Conservation (phyloP, 1,284 basidiomycete genomes). For the Irpex sp. region DNA sequence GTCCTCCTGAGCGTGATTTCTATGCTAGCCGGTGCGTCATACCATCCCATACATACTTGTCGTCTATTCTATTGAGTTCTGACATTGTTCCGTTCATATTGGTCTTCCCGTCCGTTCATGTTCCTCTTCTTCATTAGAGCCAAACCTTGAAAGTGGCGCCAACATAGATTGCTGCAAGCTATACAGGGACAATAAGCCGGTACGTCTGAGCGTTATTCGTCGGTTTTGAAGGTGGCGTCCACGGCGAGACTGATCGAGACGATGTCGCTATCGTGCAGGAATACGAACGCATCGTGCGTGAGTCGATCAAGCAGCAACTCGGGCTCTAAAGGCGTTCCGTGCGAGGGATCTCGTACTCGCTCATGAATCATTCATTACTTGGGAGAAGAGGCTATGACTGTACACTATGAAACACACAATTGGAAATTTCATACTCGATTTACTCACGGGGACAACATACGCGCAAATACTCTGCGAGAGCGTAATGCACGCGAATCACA, state of each 20-base stretch:
- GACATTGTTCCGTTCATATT: neutral
- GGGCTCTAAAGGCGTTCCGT: slow-evolving; percentile 43
- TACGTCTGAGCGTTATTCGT: slow-evolving; percentile 24
- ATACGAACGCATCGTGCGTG: slow-evolving; percentile 69
- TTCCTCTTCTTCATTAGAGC: slow-evolving; percentile 51
- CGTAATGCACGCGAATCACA: too few species aligned
- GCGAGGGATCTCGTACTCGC: neutral
- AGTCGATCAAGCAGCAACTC: slow-evolving; percentile 69
- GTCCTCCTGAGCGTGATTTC: slow-evolving; percentile 94
- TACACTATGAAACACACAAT: too few species aligned
- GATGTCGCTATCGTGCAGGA: slow-evolving; percentile 35
- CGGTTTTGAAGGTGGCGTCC: neutral
- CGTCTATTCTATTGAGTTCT: neutral
- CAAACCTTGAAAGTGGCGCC: slow-evolving; percentile 98
- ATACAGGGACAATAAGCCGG: slow-evolving; percentile 79
- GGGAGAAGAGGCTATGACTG: neutral
- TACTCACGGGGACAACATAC: too few species aligned
- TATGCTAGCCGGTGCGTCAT: slow-evolving; percentile 86
- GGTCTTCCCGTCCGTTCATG: neutral
- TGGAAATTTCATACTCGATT: too few species aligned
- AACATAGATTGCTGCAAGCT: slow-evolving; percentile 98
- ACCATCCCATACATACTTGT: neutral
- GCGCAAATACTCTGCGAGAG: too few species aligned
- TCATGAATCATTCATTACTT: neutral
- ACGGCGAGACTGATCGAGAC: neutral